phyloP scores from a whole-genome alignment of 1,139 yeast genomes.

The Williopsis jadinii region DNA sequence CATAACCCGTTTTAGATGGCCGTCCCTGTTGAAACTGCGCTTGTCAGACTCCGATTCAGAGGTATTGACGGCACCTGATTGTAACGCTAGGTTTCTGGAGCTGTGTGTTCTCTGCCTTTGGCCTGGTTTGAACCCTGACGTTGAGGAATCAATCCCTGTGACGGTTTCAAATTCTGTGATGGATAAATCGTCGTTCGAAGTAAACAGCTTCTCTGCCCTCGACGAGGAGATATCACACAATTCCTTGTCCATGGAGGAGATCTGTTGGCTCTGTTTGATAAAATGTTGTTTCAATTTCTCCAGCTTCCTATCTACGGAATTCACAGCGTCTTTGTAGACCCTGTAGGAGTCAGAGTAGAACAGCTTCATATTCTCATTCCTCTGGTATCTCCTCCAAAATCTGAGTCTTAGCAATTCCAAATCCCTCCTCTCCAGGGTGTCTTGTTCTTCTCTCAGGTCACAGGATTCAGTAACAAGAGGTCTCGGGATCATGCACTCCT shows the following conservation, averaged over 20 bases:
- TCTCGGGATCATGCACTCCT: slow-evolving; percentile 3
- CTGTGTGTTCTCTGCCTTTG: not conserved
- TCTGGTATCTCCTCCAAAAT: slow-evolving; percentile 19
- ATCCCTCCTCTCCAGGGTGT: slow-evolving; percentile 26
- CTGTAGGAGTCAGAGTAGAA: slow-evolving; percentile 22
- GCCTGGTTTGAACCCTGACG: too few relatives aligned
- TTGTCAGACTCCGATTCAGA: not conserved
- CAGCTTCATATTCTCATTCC: slow-evolving; percentile 20
- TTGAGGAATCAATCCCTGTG: not conserved
- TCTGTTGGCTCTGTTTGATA: slow-evolving; percentile 21
- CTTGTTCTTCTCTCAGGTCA: slow-evolving; percentile 13
- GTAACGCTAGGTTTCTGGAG: not conserved
- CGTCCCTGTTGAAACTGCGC: slow-evolving; percentile 6
- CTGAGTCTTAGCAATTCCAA: slow-evolving; percentile 24
- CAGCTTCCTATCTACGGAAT: slow-evolving; percentile 23
- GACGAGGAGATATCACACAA: slow-evolving; percentile 20
- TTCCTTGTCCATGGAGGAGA: slow-evolving; percentile 20
- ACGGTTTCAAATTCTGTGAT: slow-evolving; percentile 18
- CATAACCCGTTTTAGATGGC: slow-evolving; percentile 20
- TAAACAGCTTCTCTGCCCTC: slow-evolving; percentile 16
- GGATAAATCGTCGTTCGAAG: slow-evolving; percentile 22
- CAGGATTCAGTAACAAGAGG: slow-evolving; percentile 7
- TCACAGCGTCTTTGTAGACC: slow-evolving; percentile 22
- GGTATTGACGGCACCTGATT: not conserved
- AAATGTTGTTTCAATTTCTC: slow-evolving; percentile 27